Evolutionary conservation across 2,329 filamentous ascomycete species (phyloP), one percentile per base, ranked within the genome.

Genomic region (Pestalotiopsis sp.): DNA sequence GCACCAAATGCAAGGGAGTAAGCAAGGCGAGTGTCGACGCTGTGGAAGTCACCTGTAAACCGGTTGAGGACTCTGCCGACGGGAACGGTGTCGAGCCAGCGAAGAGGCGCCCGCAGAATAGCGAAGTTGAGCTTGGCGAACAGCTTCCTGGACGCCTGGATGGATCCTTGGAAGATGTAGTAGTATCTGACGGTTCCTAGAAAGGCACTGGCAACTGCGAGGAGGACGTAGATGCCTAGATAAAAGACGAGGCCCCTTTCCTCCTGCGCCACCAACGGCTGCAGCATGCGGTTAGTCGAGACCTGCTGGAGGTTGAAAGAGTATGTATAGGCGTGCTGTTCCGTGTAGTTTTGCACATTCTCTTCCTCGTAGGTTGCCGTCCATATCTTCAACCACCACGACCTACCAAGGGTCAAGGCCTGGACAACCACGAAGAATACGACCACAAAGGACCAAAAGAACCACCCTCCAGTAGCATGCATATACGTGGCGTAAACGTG

Each of bases 21-120:
- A 6, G 90, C 87, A 64, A 94, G 81, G 45, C 88, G 85, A 6
- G 87, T 90, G 79, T 95, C 93, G 63, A 95, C 87, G 56, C 90
- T 86, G 73, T 91, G 89, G 78, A 95, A 94, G 79, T 95, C 93
- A 3, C 91, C 85, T 0, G 92, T 93, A 77, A 95, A 93, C 2
- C 93, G 87, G 79, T 95, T 95, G 23, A 95, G 83, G 49, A 95
- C 88, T 60, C 93, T 88, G 2, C 93, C 93, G 1, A 94, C 83
- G 0, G 93, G 93, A 0, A 94, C 90, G 0, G 92, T 95, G 75
- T 95, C 93, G 49, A 95, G 85, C 91, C 92, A 94, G 70, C 92
- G 85, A n/a, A 95, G 83, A 1, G 92, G 92, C 5, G 92, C 90
- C 20, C 91, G 87, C 3, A 95, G 83, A 12, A 95, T 85, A 0